phyloP scores from a whole-genome alignment of 306 rosid genomes.

The Malus orientalis region DNA sequence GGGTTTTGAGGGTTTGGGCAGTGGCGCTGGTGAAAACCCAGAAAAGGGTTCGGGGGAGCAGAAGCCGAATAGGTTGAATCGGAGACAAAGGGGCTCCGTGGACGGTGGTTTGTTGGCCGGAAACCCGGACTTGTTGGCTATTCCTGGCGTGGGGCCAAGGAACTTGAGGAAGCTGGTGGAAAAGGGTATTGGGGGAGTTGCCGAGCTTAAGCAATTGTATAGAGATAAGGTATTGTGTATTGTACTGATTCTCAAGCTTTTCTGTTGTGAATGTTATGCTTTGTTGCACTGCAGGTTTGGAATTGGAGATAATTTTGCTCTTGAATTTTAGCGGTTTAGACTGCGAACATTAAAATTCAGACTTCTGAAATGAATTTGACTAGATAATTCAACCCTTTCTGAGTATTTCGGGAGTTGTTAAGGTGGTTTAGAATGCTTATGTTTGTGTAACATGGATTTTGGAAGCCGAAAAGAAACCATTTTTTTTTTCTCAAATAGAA shows the following conservation, averaged over 20 bases:
- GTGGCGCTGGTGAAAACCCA: slow-evolving; percentile 5
- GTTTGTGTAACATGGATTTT: background rate
- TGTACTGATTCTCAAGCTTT: background rate
- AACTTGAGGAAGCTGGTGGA: slow-evolving; percentile 75
- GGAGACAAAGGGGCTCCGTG: slow-evolving; percentile 47
- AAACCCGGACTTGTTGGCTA: slow-evolving; percentile 83
- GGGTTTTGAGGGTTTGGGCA: background rate
- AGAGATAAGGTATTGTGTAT: slow-evolving; percentile 62
- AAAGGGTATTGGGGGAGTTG: slow-evolving; percentile 84
- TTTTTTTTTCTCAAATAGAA: background rate
- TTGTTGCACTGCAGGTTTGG: background rate
- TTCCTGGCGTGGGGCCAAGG: slow-evolving; percentile 93
- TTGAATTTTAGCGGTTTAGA: background rate
- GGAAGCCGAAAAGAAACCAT: background rate
- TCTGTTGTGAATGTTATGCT: background rate
- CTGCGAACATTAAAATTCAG: background rate
- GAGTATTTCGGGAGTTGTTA: background rate
- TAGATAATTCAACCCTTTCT: background rate
- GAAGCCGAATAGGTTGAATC: slow-evolving; percentile 23
- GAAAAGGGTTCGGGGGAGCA: slow-evolving; percentile 27
- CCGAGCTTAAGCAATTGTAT: slow-evolving; percentile 78
- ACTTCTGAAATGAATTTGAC: background rate
- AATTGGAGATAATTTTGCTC: background rate
- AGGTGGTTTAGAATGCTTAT: background rate
- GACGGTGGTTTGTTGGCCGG: slow-evolving; percentile 24